Base-by-base conservation (phyloP, 192 early-diverging fungal genomes). In the Linnemannia zychae region DNA sequence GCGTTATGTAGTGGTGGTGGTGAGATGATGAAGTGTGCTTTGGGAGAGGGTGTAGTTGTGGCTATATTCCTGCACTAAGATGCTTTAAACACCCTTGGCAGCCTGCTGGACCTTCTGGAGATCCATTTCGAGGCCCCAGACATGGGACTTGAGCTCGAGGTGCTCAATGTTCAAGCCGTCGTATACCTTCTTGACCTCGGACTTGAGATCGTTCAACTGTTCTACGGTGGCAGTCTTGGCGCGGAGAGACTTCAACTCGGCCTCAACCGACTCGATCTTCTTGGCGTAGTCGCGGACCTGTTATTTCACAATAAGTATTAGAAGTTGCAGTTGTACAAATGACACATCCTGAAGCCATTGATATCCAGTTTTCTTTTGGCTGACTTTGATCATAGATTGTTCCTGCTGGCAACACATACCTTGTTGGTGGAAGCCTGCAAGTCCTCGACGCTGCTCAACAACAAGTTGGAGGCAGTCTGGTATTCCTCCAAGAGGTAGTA, bases 401-500 rank as follows among this genome's bases (percentile, higher is more conserved):
- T 77, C 44, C 60, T 76, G 40, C 9, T 9, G 40, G 60, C 40
- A 9, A 38, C 0, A 2, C 5, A 77, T 81, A 95, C 94, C 90
- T 95, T 95, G 53, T 92, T 88, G 66, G 96, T 96, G 40, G 93
- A 93, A 66, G 88, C 86, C 76, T 96, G 93, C 69, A 98, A 88
- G 73, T 95, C 92, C 78, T 96, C 95, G 36, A 98, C 95, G 40
- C 93, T 92, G 89, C 82, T 86, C 77, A 97, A 88, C 31, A 97
- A 86, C 20, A 93, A 74, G 44, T 85, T 87, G 24, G 96, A 95
- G 3, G 95, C 92, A 52, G 89, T 88, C 66, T 96, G 92, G 86
- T 98, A 97, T 83, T 98, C 95, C 71, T 96, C 95, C 53, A 98
- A 89, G 67, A 98, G 90, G 78, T 95, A 96, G 67, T 95, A 93